These are phyloP conservation scores for Terana coerulea DNA, from an alignment of 768 basidiomycete genomes.

Conservation along the genomic window DNA sequence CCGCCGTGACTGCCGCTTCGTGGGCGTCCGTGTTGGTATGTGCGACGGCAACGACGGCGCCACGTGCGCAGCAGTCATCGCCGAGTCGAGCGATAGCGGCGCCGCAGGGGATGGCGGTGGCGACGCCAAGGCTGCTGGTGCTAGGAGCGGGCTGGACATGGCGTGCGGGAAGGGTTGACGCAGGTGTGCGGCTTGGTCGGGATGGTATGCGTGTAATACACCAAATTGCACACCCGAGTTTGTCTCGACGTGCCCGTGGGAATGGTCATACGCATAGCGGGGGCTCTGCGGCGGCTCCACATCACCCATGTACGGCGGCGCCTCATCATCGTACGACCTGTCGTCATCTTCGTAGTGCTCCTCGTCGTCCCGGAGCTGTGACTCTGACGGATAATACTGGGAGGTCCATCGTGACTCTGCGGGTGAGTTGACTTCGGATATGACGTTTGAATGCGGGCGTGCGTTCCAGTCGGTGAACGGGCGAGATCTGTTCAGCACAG, in stretches of 20 bases:
- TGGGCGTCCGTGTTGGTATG: background rate
- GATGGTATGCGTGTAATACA: background rate
- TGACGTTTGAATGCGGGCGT: background rate
- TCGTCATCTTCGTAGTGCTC: conserved; percentile 7
- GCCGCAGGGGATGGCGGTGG: background rate
- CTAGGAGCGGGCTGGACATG: conserved; percentile 20
- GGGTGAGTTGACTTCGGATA: background rate
- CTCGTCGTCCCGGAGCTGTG: background rate
- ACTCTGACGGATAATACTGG: background rate
- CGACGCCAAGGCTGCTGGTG: background rate
- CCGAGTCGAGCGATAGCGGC: too few relatives aligned
- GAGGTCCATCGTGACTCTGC: background rate
- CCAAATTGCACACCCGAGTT: background rate
- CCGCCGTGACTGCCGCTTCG: conserved; percentile 9
- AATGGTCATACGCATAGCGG: too few relatives aligned
- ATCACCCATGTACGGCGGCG: conserved; percentile 8
- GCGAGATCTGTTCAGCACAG: background rate
- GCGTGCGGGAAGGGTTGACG: conserved; percentile 25
- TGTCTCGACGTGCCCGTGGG: background rate
- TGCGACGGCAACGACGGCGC: background rate
- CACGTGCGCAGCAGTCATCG: background rate
- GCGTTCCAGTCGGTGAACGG: background rate
- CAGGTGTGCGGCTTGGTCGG: conserved; percentile 14
- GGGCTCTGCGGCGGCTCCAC: background rate
- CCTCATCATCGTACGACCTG: conserved; percentile 1